Evolutionary conservation across 371 early-diverging fungal genomes (phyloP).

Genomic region (Actinomortierella wolfii): DNA sequence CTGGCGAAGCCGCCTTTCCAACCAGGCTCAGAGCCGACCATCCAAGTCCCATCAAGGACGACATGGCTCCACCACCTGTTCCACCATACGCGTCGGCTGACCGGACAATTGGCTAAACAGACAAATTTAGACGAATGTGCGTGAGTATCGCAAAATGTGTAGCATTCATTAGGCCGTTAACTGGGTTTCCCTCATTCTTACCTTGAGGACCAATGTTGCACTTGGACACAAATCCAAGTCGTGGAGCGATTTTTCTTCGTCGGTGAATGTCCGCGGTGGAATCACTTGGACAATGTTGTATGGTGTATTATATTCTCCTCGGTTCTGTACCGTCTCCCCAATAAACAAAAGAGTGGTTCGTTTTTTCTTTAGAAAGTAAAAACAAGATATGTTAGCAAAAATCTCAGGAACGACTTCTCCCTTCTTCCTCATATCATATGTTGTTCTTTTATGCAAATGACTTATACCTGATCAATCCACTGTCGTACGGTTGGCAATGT

Average conservation of each 20-base stretch:
- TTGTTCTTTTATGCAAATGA: too few relatives aligned
- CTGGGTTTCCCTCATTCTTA: slow-evolving; percentile 1
- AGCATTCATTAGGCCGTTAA: too few relatives aligned
- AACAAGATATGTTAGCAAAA: too few relatives aligned
- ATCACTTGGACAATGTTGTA: slow-evolving; percentile 45
- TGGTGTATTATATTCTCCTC: slow-evolving; percentile 15
- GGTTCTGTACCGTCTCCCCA: slow-evolving; percentile 17
- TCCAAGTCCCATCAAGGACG: slow-evolving; percentile 23
- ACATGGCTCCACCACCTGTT: slow-evolving; percentile 16
- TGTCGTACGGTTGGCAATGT: slow-evolving; percentile 30
- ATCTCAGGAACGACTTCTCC: too few relatives aligned
- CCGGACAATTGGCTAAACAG: too few relatives aligned
- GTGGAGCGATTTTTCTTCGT: slow-evolving; percentile 48
- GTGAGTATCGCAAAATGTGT: too few relatives aligned
- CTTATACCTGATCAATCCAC: slow-evolving; percentile 44
- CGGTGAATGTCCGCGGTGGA: slow-evolving; percentile 39
- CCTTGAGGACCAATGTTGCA: slow-evolving; percentile 61
- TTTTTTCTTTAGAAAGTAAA: too few relatives aligned
- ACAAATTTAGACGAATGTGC: too few relatives aligned
- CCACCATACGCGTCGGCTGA: slow-evolving; percentile 15
- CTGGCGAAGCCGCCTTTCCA: slow-evolving; percentile 33
- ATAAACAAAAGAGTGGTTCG: too few relatives aligned
- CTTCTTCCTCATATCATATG: too few relatives aligned
- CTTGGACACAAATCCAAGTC: slow-evolving; percentile 59
- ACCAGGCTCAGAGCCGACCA: slow-evolving; percentile 37